Conservation (phyloP, 2,329 filamentous ascomycete genomes). For the Beauveria brongniartii region DNA sequence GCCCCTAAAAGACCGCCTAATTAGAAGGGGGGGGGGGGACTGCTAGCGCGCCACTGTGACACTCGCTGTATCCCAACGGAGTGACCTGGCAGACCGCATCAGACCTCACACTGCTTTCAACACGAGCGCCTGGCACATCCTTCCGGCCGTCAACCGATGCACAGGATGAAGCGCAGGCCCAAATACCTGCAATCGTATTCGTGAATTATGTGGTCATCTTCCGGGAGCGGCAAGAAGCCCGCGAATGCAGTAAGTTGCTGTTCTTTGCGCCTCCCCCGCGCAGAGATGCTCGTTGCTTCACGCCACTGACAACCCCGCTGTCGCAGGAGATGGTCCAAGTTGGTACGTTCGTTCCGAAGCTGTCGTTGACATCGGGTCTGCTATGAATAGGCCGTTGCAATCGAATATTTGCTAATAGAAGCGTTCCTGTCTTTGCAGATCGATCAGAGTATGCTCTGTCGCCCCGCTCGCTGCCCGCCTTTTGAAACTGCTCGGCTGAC, state of each 20-base stretch:
- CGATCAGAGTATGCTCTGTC: conserved; percentile 51
- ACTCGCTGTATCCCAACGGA: conserved; percentile 1
- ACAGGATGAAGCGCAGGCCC: conserved; percentile 24
- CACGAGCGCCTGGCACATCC: conserved; percentile 14
- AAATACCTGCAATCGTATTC: conserved; percentile 18
- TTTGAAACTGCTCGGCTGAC: conserved; percentile 12
- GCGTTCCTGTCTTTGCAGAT: conserved; percentile 32
- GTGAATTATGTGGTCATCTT: conserved; percentile 55
- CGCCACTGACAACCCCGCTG: conserved; percentile 30
- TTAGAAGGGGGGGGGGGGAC: background rate
- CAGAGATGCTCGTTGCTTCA: conserved; percentile 14
- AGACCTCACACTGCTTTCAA: conserved; percentile 10
- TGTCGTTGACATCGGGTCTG: background rate
- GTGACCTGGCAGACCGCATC: conserved; percentile 7
- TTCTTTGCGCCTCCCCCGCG: conserved; percentile 5
- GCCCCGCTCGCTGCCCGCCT: background rate
- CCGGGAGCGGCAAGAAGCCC: conserved; percentile 60
- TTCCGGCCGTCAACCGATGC: conserved; percentile 11
- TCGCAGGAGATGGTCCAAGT: conserved; percentile 98
- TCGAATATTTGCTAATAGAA: conserved; percentile 19
- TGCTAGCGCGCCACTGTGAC: conserved; percentile 8
- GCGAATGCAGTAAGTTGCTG: conserved; percentile 55
- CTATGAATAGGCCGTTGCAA: background rate
- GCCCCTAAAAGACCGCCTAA: background rate
- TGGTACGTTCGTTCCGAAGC: conserved; percentile 51